Base-by-base conservation (phyloP, 306 rosid species). In the Geum urbanum region DNA sequence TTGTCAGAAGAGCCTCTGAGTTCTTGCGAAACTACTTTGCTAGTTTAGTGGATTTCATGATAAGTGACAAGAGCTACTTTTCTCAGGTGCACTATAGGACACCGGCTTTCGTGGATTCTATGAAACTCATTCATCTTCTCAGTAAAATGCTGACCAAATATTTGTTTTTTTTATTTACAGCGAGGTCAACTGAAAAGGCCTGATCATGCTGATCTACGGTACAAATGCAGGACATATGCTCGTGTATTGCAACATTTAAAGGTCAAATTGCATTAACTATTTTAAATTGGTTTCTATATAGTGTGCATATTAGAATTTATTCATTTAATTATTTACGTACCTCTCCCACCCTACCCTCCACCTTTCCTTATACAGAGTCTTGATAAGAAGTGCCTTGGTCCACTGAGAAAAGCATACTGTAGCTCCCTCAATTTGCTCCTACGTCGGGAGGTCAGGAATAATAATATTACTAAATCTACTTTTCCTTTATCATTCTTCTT, bases 101-200 rank as follows among this genome's bases (percentile, higher is more conserved):
- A 35, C 27, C 37, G 37, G 53, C 49, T 76, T 68, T 73, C 63
- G 16, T 16, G 35, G 13, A 66, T 35, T 20, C 67, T 56, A 66
- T 14, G 53, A 48, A 73, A 76, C 50, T 68, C 63, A n/a, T 69
- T 43, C 40, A 47, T 56, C 67, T 53, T 8, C 58, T 57, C 32
- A 63, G 46, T 73, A 50, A 7, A 35, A 64, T 41, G 76, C 72
- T 80, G 77, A 65, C 49, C 77, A 68, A 49, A 62, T 58, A 75
- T 67, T 67, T n/a, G n/a, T n/a, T 68, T 83, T 67, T 65, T 75
- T 74, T 56, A 57, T 50, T 27, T 78, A 80, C 82, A 94, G 99
- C 81, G 95, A 56, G 99, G 99, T 76, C 97, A 91, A 78, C 82
- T 94, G 79, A 94, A 94, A 84, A 88, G 96, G 88, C 99, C 97